Conservation (phyloP, 2,329 filamentous ascomycete genomes). For the Xylariomycetidae sp. region DNA sequence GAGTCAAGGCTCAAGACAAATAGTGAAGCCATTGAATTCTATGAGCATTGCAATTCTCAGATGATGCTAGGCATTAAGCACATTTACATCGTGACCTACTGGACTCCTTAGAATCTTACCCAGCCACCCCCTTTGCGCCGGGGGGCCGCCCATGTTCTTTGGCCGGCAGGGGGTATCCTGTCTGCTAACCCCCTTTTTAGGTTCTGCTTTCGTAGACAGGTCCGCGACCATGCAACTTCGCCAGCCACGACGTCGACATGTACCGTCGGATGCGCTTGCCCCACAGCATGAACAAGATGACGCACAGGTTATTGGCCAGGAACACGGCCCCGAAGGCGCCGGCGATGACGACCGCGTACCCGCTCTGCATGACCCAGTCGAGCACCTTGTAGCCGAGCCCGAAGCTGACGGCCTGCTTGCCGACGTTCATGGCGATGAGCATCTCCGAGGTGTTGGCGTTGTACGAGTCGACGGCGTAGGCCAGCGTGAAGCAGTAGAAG, state of each 20-base stretch:
- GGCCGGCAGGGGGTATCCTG: no score
- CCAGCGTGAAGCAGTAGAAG: conserved; percentile 54
- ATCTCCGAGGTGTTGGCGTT: conserved; percentile 56
- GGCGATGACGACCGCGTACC: conserved; percentile 47
- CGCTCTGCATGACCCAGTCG: conserved; percentile 44
- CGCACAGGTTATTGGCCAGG: conserved; percentile 42
- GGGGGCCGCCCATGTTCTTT: no score
- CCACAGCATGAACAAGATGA: conserved; percentile 45
- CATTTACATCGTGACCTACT: no score
- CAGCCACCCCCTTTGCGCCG: no score
- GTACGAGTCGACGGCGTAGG: conserved; percentile 57
- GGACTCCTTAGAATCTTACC: no score
- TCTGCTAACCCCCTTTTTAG: no score
- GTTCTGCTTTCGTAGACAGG: no score
- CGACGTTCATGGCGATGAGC: conserved; percentile 57
- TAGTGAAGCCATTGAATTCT: no score
- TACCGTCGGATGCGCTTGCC: conserved; percentile 44
- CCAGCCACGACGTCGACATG: conserved; percentile 43
- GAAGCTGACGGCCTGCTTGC: conserved; percentile 52
- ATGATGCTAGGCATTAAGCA: no score
- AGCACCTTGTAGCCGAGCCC: conserved; percentile 46
- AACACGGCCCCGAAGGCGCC: conserved; percentile 46
- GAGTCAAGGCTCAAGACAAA: no score
- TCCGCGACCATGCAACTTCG: conserved; percentile 34
- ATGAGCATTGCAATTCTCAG: no score